Conservation (phyloP, 176 grass and related monocot species). For the Phyllostachys edulis region DNA sequence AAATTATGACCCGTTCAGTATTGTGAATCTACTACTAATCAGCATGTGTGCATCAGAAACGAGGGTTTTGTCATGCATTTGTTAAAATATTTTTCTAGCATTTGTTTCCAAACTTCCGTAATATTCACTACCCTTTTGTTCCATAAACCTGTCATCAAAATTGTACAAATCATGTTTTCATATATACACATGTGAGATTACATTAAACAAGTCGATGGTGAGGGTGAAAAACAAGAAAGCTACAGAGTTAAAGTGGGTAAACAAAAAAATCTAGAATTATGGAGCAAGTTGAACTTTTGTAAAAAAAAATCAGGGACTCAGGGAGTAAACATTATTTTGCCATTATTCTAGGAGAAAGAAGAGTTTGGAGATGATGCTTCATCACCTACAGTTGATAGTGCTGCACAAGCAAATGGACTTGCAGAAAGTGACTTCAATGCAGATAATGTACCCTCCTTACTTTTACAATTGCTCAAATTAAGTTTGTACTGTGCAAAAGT, state of each 20-base stretch:
- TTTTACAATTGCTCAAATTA: slow-evolving; percentile 1
- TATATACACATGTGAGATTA: neutral
- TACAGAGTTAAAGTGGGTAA: neutral
- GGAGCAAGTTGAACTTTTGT: neutral
- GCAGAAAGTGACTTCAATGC: slow-evolving; percentile 35
- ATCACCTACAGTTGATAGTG: slow-evolving; percentile 28
- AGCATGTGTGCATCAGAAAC: neutral
- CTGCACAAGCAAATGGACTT: slow-evolving; percentile 45
- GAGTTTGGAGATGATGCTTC: slow-evolving; percentile 18
- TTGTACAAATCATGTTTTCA: neutral
- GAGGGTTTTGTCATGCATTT: neutral
- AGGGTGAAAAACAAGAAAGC: neutral
- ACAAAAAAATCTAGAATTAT: neutral
- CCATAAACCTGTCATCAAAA: neutral
- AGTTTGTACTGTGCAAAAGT: neutral
- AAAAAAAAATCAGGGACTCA: neutral
- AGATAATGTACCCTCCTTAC: slow-evolving; percentile 50
- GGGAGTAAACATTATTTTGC: neutral
- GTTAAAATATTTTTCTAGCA: neutral
- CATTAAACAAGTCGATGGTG: neutral
- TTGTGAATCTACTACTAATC: neutral
- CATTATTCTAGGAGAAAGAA: slow-evolving; percentile 56
- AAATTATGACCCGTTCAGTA: neutral
- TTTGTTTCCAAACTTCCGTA: neutral
- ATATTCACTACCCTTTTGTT: neutral